These are phyloP conservation scores for Arthrobotrys megalospora DNA, from an alignment of 2,329 filamentous ascomycete genomes.

Conservation along the genomic window DNA sequence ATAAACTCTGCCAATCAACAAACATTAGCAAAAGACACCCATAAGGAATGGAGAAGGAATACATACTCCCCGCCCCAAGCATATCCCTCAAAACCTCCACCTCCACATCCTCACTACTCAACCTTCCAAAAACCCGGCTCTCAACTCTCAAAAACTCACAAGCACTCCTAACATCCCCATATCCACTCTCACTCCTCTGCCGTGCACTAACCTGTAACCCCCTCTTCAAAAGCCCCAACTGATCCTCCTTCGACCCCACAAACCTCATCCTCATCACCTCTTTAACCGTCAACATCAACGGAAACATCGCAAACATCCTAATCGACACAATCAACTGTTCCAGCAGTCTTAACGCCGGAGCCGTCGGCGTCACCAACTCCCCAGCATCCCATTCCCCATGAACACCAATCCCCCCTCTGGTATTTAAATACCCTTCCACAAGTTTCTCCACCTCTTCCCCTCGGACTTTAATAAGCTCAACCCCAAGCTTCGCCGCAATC, in stretches of 20 bases:
- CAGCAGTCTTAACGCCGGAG: slow-evolving; percentile 32
- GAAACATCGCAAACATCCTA: slow-evolving; percentile 49
- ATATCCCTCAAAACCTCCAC: slow-evolving; percentile 79
- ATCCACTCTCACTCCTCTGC: slow-evolving; percentile 62
- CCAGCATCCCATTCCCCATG: slow-evolving; percentile 32
- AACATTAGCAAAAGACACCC: slow-evolving; percentile 54
- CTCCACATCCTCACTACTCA: slow-evolving; percentile 77
- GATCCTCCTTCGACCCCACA: slow-evolving; percentile 41
- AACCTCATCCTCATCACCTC: slow-evolving; percentile 59
- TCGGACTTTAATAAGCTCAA: slow-evolving; percentile 2
- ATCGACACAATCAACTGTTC: slow-evolving; percentile 31
- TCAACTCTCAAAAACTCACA: slow-evolving; percentile 66
- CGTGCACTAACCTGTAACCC: slow-evolving; percentile 27
- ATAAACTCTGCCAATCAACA: slow-evolving; percentile 19
- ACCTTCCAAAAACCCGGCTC: slow-evolving; percentile 69
- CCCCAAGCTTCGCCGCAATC: slow-evolving; percentile 7
- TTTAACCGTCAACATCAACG: slow-evolving; percentile 41
- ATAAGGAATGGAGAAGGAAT: neutral
- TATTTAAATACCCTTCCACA: slow-evolving; percentile 36
- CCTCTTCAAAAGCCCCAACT: slow-evolving; percentile 41
- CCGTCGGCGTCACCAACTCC: slow-evolving; percentile 35
- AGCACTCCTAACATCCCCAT: slow-evolving; percentile 60
- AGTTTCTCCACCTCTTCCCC: slow-evolving; percentile 33
- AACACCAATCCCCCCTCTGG: neutral
- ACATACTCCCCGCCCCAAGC: slow-evolving; percentile 75